A percentile compares a stretch with the other conserved stretches of the same genome.
These are phyloP conservation scores for Cladosporium sp. DNA, from an alignment of 2,329 filamentous ascomycete species.

Conservation along the genomic window DNA sequence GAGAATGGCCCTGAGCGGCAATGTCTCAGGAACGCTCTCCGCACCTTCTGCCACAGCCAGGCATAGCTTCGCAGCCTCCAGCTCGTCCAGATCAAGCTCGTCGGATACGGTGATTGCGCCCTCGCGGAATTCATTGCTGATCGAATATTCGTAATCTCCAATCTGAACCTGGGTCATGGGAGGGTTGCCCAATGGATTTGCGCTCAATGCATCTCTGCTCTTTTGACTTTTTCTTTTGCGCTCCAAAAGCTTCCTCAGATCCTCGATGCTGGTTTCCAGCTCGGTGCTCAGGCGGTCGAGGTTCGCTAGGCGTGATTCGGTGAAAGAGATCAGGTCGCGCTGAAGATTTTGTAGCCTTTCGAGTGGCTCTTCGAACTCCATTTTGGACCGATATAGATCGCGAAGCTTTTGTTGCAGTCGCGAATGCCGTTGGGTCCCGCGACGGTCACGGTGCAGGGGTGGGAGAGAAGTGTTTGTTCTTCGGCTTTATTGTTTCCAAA, in stretches of 20 bases:
- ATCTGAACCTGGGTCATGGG: conserved; percentile 58
- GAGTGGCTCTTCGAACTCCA: conserved; percentile 71
- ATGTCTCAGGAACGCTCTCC: conserved; percentile 59
- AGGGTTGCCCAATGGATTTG: conserved; percentile 49
- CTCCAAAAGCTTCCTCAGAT: conserved; percentile 68
- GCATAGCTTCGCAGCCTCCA: conserved; percentile 69
- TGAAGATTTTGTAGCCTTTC: conserved; percentile 80
- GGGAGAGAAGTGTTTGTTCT: neutral
- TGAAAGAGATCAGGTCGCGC: conserved; percentile 74
- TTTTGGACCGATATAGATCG: conserved; percentile 34
- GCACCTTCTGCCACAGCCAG: conserved; percentile 70
- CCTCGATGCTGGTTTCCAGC: conserved; percentile 62
- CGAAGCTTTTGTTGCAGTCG: neutral
- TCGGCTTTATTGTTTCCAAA: neutral
- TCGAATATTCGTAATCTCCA: conserved; percentile 66
- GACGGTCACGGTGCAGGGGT: neutral
- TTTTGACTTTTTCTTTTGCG: conserved; percentile 69
- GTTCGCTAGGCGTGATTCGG: conserved; percentile 65
- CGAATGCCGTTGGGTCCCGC: neutral
- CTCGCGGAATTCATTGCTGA: conserved; percentile 88
- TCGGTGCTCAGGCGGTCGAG: conserved; percentile 63
- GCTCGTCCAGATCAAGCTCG: conserved; percentile 83
- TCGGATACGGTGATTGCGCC: conserved; percentile 77
- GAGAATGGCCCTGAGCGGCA: conserved; percentile 76
- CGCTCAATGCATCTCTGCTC: conserved; percentile 67